Base-by-base conservation (phyloP, 306 rosid species). In the Sicyos edulis region DNA sequence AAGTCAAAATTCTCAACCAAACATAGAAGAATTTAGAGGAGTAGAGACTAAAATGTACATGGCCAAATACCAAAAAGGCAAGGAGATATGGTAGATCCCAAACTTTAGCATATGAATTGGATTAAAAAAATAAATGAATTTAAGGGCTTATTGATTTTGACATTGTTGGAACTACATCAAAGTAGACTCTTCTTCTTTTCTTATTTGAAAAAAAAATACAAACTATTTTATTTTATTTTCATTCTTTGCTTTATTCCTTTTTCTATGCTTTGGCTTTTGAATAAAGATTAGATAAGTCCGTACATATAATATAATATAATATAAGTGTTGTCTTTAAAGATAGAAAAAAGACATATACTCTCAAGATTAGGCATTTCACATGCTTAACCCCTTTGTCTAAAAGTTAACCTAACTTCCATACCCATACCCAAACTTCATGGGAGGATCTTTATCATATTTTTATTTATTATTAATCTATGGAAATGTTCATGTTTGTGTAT, bases 91-190 rank as follows among this genome's bases (percentile, higher is more conserved):
- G 13, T 12, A 58, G n/a, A 58, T 58, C 63, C 63, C 63, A 24
- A 16, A 58, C 64, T 58, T 58, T 58, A 58, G 64, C 9, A 58
- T 6, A 26, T 58, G 64, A 58, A 58, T 58, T 58, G 40, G 64
- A 58, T 58, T 58, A 40, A 58, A 58, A 2, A 2, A 24, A 22
- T n/a, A 58, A 58, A 58, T 24, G 40, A 24, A 58, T 58, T 26
- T 13, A 24, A 58, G 40, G 4, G 64, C 64, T 58, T 58, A 58
- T 58, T 58, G 42, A 58, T 58, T 58, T 58, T n/a, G 64, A 58
- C 64, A 24, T 58, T 58, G 64, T 24, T 58, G 42, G 42, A 58
- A 58, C 40, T 26, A 13, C 40, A 58, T 58, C 64, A n/a, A 13
- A 58, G 19, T 58, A 58, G 42, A 15, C 54, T 1, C 64, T 58